These are phyloP conservation scores for Malus fusca DNA, from an alignment of 306 rosid species.

Conservation along the genomic window DNA sequence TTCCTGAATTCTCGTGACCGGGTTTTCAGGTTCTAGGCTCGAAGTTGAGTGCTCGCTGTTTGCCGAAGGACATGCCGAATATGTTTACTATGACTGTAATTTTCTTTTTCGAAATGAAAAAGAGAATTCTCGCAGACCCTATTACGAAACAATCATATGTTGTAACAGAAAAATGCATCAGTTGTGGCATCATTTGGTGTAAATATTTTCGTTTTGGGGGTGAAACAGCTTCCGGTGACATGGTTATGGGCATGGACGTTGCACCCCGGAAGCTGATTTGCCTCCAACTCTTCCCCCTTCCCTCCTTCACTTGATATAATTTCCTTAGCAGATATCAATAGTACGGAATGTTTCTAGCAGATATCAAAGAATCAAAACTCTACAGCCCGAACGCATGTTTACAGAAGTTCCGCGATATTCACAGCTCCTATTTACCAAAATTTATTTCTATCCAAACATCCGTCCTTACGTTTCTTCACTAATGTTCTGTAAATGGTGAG, in stretches of 20 bases:
- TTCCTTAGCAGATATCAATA: too few species aligned
- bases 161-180: background rate
- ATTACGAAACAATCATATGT: background rate
- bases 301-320: background rate
- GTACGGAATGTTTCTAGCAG: too few species aligned
- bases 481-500: constrained; percentile 24
- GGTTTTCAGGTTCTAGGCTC: constrained; percentile 62
- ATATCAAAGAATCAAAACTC: background rate
- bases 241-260: background rate
- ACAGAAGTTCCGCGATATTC: constrained; percentile 1
- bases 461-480: constrained; percentile 12
- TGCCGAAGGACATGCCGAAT: constrained; percentile 14
- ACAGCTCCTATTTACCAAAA: constrained; percentile 9
- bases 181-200: background rate
- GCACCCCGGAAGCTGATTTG: background rate
- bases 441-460: background rate
- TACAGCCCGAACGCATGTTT: background rate
- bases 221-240: background rate
- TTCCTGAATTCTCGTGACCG: constrained; percentile 19
- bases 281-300: background rate
- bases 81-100: background rate
- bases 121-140: background rate
- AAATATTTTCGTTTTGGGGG: background rate
- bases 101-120: background rate
- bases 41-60: constrained; percentile 16